Percentiles rank a stretch among this genome's conserved stretches.
Conservation (phyloP, 306 rosid species). For the Corylus avellana region DNA sequence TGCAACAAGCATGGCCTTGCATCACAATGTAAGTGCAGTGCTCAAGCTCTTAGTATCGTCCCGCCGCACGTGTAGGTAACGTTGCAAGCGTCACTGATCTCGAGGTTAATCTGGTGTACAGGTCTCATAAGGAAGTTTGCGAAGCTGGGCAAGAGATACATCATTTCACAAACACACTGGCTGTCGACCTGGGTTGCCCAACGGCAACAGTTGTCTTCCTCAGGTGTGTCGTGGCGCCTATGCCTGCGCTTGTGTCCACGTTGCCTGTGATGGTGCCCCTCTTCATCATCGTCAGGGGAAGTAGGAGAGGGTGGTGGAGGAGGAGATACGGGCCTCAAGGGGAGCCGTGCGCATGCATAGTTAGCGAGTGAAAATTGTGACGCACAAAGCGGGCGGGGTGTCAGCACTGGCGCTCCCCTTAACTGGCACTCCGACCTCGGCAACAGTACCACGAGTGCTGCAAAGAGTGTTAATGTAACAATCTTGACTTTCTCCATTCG, state of each 20-base stretch:
- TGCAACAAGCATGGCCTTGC: slow-evolving; percentile 3
- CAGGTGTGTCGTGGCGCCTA: slow-evolving; percentile 9
- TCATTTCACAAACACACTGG: slow-evolving; percentile 70
- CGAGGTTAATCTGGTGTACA: slow-evolving; percentile 49
- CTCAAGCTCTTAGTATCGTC: slow-evolving; percentile 36
- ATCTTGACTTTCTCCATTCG: slow-evolving; percentile 43
- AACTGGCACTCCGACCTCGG: slow-evolving; percentile 35
- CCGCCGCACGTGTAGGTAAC: slow-evolving; percentile 63
- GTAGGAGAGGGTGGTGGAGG: slow-evolving; percentile 32
- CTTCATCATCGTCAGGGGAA: not conserved
- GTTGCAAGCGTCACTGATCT: slow-evolving; percentile 50
- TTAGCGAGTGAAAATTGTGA: slow-evolving; percentile 69
- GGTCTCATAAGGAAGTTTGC: slow-evolving; percentile 68
- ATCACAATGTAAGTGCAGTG: not conserved
- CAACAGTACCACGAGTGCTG: slow-evolving; percentile 33
- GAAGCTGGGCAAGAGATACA: slow-evolving; percentile 56
- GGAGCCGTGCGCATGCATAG: slow-evolving; percentile 66
- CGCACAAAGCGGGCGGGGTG: slow-evolving; percentile 59
- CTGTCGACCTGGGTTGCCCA: slow-evolving; percentile 65
- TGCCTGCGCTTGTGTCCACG: slow-evolving; percentile 27
- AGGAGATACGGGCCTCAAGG: slow-evolving; percentile 33
- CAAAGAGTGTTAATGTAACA: slow-evolving; percentile 20
- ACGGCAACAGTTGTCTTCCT: slow-evolving; percentile 65
- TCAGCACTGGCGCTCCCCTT: not conserved
- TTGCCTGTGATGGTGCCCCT: slow-evolving; percentile 4